Conservation (phyloP, 805 yeast species). For the Kodamaea kakaduensis region DNA sequence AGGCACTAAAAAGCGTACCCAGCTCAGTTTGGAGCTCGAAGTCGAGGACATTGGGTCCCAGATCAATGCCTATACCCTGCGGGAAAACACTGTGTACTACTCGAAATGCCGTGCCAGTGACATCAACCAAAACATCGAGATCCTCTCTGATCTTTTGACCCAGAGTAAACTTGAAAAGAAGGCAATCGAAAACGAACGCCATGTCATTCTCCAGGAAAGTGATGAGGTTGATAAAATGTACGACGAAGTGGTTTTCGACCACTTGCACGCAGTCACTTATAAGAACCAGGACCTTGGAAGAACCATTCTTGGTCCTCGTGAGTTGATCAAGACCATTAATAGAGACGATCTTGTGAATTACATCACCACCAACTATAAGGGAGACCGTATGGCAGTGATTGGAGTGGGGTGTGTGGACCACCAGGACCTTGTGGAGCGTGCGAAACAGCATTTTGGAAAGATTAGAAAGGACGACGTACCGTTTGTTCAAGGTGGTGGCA, state of each 20-base stretch:
- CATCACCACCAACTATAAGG: slow-evolving; percentile 82
- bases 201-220: slow-evolving; percentile 91
- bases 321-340: slow-evolving; percentile 76
- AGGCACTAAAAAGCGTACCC: slow-evolving; percentile 82
- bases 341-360: slow-evolving; percentile 73
- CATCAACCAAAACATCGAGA: slow-evolving; percentile 81
- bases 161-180: slow-evolving; percentile 73
- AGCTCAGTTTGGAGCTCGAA: slow-evolving; percentile 81
- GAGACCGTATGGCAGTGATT: slow-evolving; percentile 97
- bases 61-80: slow-evolving; percentile 95
- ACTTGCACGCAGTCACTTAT: slow-evolving; percentile 88
- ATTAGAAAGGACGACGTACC: slow-evolving; percentile 58
- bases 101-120: slow-evolving; percentile 82
- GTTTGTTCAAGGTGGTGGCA: slow-evolving; percentile 70
- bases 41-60: slow-evolving; percentile 96
- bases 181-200: slow-evolving; percentile 94
- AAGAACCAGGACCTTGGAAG: slow-evolving; percentile 91
- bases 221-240: slow-evolving; percentile 98
- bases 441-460: slow-evolving; percentile 72
- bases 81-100: slow-evolving; percentile 96
- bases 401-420: slow-evolving; percentile 95
- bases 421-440: slow-evolving; percentile 71
- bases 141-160: slow-evolving; percentile 84
- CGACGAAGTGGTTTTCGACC: slow-evolving; percentile 97
- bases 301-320: slow-evolving; percentile 92